Evolutionary conservation across 2,329 filamentous ascomycete species (phyloP).

Genomic region (Annulohypoxylon truncatum): DNA sequence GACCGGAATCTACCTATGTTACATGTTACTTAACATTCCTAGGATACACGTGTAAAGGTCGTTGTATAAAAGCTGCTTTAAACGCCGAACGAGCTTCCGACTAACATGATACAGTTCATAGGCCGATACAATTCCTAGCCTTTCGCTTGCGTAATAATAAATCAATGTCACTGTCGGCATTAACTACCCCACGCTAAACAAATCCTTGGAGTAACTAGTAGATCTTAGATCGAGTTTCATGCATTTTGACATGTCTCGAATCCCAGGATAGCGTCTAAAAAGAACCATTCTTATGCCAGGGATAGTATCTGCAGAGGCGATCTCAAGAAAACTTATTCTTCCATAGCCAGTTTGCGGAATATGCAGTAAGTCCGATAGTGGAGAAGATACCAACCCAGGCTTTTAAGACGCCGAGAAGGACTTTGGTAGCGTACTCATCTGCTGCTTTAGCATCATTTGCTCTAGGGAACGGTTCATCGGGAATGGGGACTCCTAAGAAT

Average conservation of each 20-base stretch:
- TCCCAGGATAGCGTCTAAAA: not conserved
- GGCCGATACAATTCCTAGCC: no score
- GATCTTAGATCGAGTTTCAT: no score
- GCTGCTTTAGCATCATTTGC: slow-evolving; percentile 45
- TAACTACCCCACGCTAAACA: no score
- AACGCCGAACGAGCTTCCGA: no score
- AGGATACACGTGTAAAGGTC: no score
- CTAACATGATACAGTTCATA: no score
- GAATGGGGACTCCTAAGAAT: slow-evolving; percentile 41
- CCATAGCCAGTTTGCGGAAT: slow-evolving; percentile 22
- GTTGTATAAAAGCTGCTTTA: no score
- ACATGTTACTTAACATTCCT: no score
- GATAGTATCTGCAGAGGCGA: not conserved
- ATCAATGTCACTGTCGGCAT: no score
- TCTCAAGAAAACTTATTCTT: slow-evolving; percentile 11
- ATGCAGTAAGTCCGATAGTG: slow-evolving; percentile 15
- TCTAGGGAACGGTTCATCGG: slow-evolving; percentile 41
- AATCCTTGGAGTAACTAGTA: no score
- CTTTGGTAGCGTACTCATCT: slow-evolving; percentile 32
- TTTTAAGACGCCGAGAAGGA: slow-evolving; percentile 32
- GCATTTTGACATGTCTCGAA: not conserved
- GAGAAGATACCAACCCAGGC: slow-evolving; percentile 40
- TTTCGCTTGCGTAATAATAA: no score
- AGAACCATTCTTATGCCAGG: not conserved
- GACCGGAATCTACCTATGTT: no score